These are phyloP conservation scores for Spizellomyces punctatus DNA, from an alignment of 192 early-diverging fungal species.

Conservation along the genomic window DNA sequence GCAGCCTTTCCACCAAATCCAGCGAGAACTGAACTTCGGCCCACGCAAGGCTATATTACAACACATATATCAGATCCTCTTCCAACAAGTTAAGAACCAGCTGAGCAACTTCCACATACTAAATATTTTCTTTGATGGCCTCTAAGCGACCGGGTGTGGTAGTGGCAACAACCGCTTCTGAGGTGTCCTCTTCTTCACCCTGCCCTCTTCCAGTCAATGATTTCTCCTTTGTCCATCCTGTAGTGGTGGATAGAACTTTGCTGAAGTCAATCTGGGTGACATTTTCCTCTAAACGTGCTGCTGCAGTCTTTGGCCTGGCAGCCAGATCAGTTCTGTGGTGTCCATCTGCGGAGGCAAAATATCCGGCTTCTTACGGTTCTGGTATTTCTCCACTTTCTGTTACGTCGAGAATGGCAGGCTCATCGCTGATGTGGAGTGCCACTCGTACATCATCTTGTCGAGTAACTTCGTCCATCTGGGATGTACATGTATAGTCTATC, in stretches of 20 bases:
- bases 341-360: too few species aligned
- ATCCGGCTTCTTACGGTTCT: too few species aligned
- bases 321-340: neutral
- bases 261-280: neutral
- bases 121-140: neutral
- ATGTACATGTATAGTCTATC: too few species aligned
- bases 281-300: conserved; percentile 1
- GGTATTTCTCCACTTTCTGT: too few species aligned
- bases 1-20: neutral
- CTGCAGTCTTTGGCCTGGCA: conserved; percentile 1
- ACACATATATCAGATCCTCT: neutral
- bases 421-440: too few species aligned
- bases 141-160: too few species aligned
- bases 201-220: too few species aligned
- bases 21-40: neutral
- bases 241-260: neutral
- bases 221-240: too few species aligned
- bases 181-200: too few species aligned
- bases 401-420: too few species aligned
- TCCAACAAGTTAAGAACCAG: neutral
- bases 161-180: neutral
- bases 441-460: too few species aligned
- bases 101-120: neutral
- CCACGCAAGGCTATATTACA: neutral
- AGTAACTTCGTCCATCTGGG: too few species aligned